Evolutionary conservation across 2,329 filamentous ascomycete genomes (phyloP).

Genomic region (Massarina eburnea): DNA sequence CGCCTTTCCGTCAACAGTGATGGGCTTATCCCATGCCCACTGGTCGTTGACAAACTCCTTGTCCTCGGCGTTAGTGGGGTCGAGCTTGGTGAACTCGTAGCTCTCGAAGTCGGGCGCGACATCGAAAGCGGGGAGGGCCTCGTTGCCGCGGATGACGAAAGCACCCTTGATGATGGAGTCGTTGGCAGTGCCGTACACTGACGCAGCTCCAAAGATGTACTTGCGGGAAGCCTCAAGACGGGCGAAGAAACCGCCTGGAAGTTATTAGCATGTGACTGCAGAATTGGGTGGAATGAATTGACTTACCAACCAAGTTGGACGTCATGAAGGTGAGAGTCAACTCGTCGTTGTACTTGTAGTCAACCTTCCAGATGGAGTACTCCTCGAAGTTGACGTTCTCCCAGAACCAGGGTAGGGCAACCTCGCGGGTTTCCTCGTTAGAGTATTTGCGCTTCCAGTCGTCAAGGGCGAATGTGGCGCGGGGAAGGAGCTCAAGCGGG

Average conservation of each 20-base stretch:
- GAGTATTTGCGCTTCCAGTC: conserved; percentile 99
- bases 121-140: conserved; percentile 83
- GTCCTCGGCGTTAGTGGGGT: conserved; percentile 83
- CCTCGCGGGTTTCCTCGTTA: conserved; percentile 82
- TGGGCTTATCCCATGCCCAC: conserved; percentile 91
- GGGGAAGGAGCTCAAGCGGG: conserved; percentile 82
- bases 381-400: conserved; percentile 91
- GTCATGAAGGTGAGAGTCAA: conserved; percentile 98
- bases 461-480: conserved; percentile 80
- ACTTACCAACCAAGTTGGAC: conserved; percentile 85
- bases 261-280: conserved; percentile 14
- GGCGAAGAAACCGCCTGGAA: conserved; percentile 81
- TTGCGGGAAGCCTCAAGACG: conserved; percentile 98
- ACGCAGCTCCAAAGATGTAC: conserved; percentile 90
- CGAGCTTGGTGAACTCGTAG: conserved; percentile 96
- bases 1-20: conserved; percentile 80
- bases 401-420: conserved; percentile 97
- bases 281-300: background rate
- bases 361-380: conserved; percentile 91
- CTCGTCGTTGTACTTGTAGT: conserved; percentile 99
- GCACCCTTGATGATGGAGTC: conserved; percentile 90
- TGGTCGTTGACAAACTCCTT: conserved; percentile 79
- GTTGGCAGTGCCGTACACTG: conserved; percentile 87
- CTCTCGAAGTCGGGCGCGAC: conserved; percentile 97
- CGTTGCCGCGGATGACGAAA: conserved; percentile 92